Evolutionary conservation across 441 rosid species (phyloP).

Genomic region (Sinapis alba): DNA sequence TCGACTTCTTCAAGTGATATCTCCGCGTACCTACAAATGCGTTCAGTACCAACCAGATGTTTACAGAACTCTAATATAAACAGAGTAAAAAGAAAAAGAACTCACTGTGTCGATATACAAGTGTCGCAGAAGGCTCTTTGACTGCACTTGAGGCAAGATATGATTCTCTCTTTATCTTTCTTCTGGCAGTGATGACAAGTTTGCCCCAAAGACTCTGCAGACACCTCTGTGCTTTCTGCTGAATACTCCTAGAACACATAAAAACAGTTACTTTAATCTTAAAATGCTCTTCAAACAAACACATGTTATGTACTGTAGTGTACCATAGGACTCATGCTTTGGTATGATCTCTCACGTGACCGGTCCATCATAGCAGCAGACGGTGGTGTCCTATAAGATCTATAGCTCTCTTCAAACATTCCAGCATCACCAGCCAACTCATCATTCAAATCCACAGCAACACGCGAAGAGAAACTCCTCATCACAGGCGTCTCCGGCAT

Average conservation of each 20-base stretch:
- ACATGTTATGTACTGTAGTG: no score
- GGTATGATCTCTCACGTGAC: slow-evolving; percentile 61
- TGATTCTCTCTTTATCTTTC: slow-evolving; percentile 61
- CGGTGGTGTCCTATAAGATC: slow-evolving; percentile 59
- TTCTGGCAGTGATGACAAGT: slow-evolving; percentile 86
- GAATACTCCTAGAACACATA: slow-evolving; percentile 64
- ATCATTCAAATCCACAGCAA: slow-evolving; percentile 50
- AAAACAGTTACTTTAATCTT: slow-evolving; percentile 3
- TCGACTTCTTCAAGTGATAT: slow-evolving; percentile 75
- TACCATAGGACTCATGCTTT: slow-evolving; percentile 42
- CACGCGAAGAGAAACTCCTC: slow-evolving; percentile 48
- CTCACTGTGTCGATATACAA: slow-evolving; percentile 79
- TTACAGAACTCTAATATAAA: neutral
- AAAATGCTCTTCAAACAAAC: slow-evolving; percentile 10
- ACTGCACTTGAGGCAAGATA: slow-evolving; percentile 82
- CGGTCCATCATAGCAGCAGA: slow-evolving; percentile 52
- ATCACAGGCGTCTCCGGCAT: slow-evolving; percentile 60
- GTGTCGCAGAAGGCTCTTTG: slow-evolving; percentile 85
- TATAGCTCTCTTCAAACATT: slow-evolving; percentile 63
- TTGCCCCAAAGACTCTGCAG: slow-evolving; percentile 73
- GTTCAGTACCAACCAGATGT: slow-evolving; percentile 11
- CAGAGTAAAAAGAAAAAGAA: slow-evolving; percentile 21
- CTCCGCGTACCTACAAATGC: slow-evolving; percentile 56
- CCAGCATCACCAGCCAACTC: slow-evolving; percentile 52
- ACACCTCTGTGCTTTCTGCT: slow-evolving; percentile 64